These are phyloP conservation scores for Oxytropis ochrocephala DNA, from an alignment of 306 rosid genomes.

Conservation along the genomic window DNA sequence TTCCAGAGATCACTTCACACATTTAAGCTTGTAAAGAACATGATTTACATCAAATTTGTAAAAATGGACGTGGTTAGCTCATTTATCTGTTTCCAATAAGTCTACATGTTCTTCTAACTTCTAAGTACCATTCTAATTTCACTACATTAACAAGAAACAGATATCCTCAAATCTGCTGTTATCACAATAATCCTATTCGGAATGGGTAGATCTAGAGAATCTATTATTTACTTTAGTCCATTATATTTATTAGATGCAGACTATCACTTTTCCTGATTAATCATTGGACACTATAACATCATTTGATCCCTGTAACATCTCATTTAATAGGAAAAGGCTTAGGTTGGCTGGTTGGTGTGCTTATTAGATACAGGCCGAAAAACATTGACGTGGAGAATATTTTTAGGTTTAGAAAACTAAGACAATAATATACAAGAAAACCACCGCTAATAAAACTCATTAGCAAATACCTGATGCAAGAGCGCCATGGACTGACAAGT, in stretches of 20 bases:
- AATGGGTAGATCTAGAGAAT: background rate
- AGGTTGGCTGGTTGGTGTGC: background rate
- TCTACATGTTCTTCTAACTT: too few relatives aligned
- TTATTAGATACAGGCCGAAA: background rate
- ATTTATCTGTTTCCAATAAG: background rate
- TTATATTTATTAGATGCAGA: background rate
- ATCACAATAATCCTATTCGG: background rate
- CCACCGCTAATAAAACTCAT: background rate
- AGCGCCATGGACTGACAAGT: conserved; percentile 65
- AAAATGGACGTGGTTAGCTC: background rate
- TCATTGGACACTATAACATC: background rate
- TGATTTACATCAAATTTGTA: background rate
- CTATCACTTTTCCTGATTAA: background rate
- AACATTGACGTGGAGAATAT: background rate
- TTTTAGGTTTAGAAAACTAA: conserved; percentile 1
- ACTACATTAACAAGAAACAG: too few relatives aligned
- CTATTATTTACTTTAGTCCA: background rate
- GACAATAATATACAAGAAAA: background rate
- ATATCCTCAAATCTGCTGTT: background rate
- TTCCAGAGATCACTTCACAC: background rate
- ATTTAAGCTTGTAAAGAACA: background rate
- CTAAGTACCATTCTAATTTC: too few relatives aligned
- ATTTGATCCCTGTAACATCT: background rate
- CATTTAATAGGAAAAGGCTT: background rate
- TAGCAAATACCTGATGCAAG: conserved; percentile 54